Base-by-base conservation (phyloP, 148 eudicot genomes). In the Spergularia marina region DNA sequence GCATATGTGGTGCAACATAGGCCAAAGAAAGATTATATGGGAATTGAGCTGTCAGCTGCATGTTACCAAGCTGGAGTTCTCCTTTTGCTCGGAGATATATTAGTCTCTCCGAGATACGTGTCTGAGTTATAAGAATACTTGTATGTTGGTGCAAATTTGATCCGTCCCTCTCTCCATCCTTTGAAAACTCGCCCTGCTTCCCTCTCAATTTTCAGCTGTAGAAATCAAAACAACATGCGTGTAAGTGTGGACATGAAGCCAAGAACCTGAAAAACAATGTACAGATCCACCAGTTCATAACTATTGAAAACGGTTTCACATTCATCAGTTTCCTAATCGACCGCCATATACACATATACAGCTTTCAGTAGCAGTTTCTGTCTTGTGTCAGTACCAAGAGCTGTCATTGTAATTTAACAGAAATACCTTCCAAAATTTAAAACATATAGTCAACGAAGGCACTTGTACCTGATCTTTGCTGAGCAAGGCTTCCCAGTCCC, bases 1-100 rank as follows among this genome's bases (percentile, higher is more conserved):
- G 4, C 8, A 25, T 25, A 13, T 10, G 34, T 49, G 17, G 34
- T 49, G 17, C 34, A 34, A 40, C 51, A 65, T 41, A 10, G 11
- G 14, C 52, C 44, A 11, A 4, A 3, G 14, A 49, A 74, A 34
- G 63, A 18, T 15, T 16, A 44, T 49, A 12, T 14, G 16, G 16
- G 30, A 53, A 17, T 10, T 16, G 14, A 15, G 12, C 0, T 12
- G 73, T 10, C 9, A 15, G 12, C 0, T 12, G 73, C 7, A 39
- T 13, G 23, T 18, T 86, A 90, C 95, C 95, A 90, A n/a, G 92
- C 95, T 6, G 95, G 95, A 14, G 92, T 85, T 85, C 92, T 82
- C 70, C 89, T 78, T 82, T 90, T 90, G 79, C 82, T 77, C 56
- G 85, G 88, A 18, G 95, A 82, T 18, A 74, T 83, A 72, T 68